Conservation (phyloP, 495 filamentous ascomycete genomes). For the Arthonia radiata region DNA sequence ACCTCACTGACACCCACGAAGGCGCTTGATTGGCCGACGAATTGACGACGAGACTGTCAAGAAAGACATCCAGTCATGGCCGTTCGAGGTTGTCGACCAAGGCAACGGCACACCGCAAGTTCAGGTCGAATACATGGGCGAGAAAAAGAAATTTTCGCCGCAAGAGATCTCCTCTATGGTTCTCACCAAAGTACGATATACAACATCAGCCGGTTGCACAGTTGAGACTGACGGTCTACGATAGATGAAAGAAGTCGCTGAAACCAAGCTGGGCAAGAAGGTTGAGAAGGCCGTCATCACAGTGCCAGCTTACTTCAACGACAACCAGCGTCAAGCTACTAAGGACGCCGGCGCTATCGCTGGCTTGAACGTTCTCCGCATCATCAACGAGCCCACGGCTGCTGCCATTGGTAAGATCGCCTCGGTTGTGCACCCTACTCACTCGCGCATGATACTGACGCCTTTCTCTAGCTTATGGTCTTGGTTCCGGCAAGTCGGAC, state of each 20-base stretch:
- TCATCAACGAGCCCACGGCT: slow-evolving; percentile 98
- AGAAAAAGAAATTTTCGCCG: slow-evolving; percentile 82
- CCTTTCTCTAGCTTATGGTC: slow-evolving; percentile 96
- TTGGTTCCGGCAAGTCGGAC: slow-evolving; percentile 85
- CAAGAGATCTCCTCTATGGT: slow-evolving; percentile 96
- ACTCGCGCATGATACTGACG: too few species aligned
- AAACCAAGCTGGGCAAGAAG: slow-evolving; percentile 85
- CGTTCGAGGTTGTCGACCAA: slow-evolving; percentile 89
- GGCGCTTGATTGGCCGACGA: slow-evolving; percentile 42
- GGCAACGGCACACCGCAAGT: slow-evolving; percentile 76
- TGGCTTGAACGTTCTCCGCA: slow-evolving; percentile 93
- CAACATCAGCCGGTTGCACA: not conserved
- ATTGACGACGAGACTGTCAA: slow-evolving; percentile 90
- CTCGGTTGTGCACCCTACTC: too few species aligned
- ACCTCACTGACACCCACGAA: slow-evolving; percentile 25
- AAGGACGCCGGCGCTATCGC: slow-evolving; percentile 97
- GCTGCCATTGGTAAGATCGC: too few species aligned
- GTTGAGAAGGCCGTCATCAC: slow-evolving; percentile 98
- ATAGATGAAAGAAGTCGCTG: slow-evolving; percentile 89
- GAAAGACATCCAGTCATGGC: slow-evolving; percentile 95
- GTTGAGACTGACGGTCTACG: slow-evolving; percentile 3
- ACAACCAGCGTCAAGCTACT: slow-evolving; percentile 96
- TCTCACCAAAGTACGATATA: slow-evolving; percentile 16
- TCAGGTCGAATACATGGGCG: slow-evolving; percentile 85
- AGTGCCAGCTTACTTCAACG: slow-evolving; percentile 98